phyloP scores from a whole-genome alignment of 257 asterid species.

The Solanum medicagineum region DNA sequence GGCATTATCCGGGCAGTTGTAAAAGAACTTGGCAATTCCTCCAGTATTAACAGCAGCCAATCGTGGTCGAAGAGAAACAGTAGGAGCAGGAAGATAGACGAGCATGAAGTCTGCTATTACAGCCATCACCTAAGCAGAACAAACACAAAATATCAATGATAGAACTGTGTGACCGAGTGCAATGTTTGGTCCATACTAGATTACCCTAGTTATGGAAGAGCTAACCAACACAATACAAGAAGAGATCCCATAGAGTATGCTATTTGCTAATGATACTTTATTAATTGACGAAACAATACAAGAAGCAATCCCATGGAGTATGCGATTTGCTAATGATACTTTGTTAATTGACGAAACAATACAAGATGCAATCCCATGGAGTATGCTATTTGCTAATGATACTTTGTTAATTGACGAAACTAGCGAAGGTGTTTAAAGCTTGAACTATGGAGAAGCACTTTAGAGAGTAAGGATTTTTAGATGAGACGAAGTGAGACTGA shows the following conservation, averaged over 20 bases:
- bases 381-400: background rate
- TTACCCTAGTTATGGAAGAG: background rate
- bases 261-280: background rate
- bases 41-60: constrained; percentile 66
- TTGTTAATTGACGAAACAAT: background rate
- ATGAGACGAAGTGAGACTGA: background rate
- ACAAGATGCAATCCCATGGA: background rate
- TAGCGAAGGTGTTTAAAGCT: background rate
- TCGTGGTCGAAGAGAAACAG: constrained; percentile 79
- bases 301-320: background rate
- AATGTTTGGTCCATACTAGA: background rate
- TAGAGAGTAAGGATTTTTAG: background rate
- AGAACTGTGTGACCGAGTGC: background rate
- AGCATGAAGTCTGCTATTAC: constrained; percentile 96
- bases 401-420: background rate
- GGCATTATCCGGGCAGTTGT: constrained; percentile 85
- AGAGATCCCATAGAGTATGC: background rate
- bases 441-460: background rate
- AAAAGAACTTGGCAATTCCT: constrained; percentile 60
- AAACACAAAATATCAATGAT: constrained; percentile 1
- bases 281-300: background rate
- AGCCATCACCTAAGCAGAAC: constrained; percentile 63
- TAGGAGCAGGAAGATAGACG: constrained; percentile 95
- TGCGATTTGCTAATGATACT: background rate
- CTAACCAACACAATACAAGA: background rate